A percentile compares a stretch with the other conserved stretches of the same genome.
Evolutionary conservation across 73 alveolate species (phyloP).

Genomic region (Stentor roeselii): DNA sequence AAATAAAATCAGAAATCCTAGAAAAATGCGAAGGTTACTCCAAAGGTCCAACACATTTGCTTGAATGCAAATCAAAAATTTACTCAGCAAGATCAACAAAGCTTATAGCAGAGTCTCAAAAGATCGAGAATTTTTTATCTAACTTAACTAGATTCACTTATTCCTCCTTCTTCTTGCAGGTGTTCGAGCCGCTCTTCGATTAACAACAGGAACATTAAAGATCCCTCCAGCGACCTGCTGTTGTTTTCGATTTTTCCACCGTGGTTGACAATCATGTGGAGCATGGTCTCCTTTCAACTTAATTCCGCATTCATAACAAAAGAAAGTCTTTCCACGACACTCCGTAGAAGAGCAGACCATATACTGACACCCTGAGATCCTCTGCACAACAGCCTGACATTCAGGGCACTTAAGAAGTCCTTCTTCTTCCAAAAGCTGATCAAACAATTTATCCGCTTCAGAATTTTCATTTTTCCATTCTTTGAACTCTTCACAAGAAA

Average conservation of each 20-base stretch:
- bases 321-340: slow-evolving; percentile 27
- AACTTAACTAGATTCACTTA: too few relatives aligned
- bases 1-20: too few relatives aligned
- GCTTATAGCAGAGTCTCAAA: too few relatives aligned
- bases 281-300: slow-evolving; percentile 24
- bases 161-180: too few relatives aligned
- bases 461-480: slow-evolving; percentile 16
- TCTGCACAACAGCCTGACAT: slow-evolving; percentile 23
- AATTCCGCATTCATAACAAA: slow-evolving; percentile 23
- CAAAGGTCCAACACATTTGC: too few relatives aligned
- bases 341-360: slow-evolving; percentile 12
- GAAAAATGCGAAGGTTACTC: too few relatives aligned
- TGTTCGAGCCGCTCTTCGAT: too few relatives aligned
- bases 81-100: too few relatives aligned
- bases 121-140: too few relatives aligned
- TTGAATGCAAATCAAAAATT: too few relatives aligned
- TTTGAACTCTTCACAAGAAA: slow-evolving; percentile 18
- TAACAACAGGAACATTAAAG: too few relatives aligned
- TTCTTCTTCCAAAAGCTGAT: slow-evolving; percentile 18
- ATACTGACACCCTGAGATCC: slow-evolving; percentile 22
- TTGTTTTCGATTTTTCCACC: not conserved
- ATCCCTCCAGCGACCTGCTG: not conserved
- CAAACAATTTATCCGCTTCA: slow-evolving; percentile 9
- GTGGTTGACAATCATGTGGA: slow-evolving; percentile 21
- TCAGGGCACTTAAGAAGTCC: slow-evolving; percentile 25